Base-by-base conservation (phyloP, 116 monocot genomes). In the Phalaenopsis hybrid region DNA sequence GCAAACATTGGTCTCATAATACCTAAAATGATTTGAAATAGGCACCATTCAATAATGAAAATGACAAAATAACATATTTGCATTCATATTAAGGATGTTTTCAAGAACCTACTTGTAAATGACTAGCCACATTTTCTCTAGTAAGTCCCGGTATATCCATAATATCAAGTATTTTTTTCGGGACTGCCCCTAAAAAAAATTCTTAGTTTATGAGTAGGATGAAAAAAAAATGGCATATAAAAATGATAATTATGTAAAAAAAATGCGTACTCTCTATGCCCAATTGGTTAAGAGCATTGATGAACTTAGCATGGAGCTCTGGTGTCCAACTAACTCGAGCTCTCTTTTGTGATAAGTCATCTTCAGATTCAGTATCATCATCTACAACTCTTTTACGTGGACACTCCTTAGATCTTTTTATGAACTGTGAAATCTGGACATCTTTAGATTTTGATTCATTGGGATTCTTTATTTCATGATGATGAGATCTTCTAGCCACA, bases 111-210 rank as follows among this genome's bases (percentile, higher is more conserved):
- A 85, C 86, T 82, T 86, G 86, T 48, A 86, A 82, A 86, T 86
- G 86, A 28, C 86, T 86, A 0, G 86, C 86, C 63, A 86, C 75
- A 67, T 86, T 86, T 48, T 79, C 82, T 75, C 82, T 57, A 12
- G 86, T 79, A 28, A 86, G 74, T 28, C 79, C 79, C 4, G 81
- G 69, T 18, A 76, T 51, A 33, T 79, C 48, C 82, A 86, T 86
- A n/a, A 79, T 7, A 45, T 82, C 79, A 50, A 79, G 79, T 52
- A 86, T 86, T 63, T 79, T 86, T 33, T 79, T 86, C 8, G 86
- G 86, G 33, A 79, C 79, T 17, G 86, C 86, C 46, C 67, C 86
- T 86, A 9, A 16, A 76, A n/a, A 34, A 37, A 45, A n/a, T 5
- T 0, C 44, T 4, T 17, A 2, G 46, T 76, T 46, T 18, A 45